Evolutionary conservation across 1,284 basidiomycete species (phyloP), one percentile per base, ranked within the genome.

Genomic region (Cerioporus squamosus): DNA sequence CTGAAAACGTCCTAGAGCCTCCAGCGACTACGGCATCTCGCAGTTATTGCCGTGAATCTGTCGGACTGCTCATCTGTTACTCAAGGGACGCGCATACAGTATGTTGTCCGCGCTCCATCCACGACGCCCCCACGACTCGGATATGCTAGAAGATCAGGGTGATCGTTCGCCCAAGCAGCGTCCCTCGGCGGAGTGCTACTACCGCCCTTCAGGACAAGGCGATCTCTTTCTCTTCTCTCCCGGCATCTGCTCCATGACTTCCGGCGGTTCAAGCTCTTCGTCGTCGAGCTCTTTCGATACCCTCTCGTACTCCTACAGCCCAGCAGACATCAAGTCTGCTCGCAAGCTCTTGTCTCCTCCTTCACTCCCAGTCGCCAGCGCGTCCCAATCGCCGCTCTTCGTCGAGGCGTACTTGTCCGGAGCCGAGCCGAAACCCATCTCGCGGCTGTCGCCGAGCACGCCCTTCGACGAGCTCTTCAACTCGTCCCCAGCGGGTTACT

Each of bases 391-490:
- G 1, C 61, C 63, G 44, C 49, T 55, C 10, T 49, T 57, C 33
- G 38, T 59, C 0, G 53, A 60, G 17, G 31, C 42, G 6, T 57
- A 56, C 18, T 49, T 60, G 6, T 24, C 60, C 12, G 54, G 42
- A 22, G 3, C 46, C 3, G 52, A 60, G 33, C 43, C 53, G 9
- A 63, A 64, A 22, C 52, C 61, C 2, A 53, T 62, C 22, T 44
- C 60, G 0, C 53, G 59, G 7, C 44, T 56, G 5, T 62, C 64
- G 43, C 64, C 66, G 0, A 44, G 57, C n/a, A 70, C 67, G 2
- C 66, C 68, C 1, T 59, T 70, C 7, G 60, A 69, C 24, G 52
- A 58, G 26, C 56, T 67, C 26, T 66, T 68, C 44, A 59, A 60
- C 31, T 68, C 66, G 1, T 69, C 69, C 18, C 65, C 68, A 1